Percentiles rank a stretch among this genome's conserved stretches.
phyloP scores from a whole-genome alignment of 768 basidiomycete species.

The Phaeotremella fagi region DNA sequence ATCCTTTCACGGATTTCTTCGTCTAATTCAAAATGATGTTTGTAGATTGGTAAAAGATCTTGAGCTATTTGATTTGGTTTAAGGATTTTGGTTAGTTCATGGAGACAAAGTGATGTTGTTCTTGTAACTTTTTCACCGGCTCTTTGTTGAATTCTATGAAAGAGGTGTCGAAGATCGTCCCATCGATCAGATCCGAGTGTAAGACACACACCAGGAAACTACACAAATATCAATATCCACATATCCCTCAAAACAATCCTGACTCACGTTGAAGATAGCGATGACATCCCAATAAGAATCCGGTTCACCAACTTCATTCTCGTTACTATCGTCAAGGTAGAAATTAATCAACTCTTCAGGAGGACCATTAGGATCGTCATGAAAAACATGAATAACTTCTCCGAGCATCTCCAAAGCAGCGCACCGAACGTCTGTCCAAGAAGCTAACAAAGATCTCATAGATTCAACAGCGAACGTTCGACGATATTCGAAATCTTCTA shows the following conservation, averaged over 20 bases:
- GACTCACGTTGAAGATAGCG: constrained; percentile 48
- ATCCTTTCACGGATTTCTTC: constrained; percentile 71
- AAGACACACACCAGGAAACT: constrained; percentile 83
- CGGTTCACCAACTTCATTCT: constrained; percentile 6
- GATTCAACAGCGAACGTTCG: constrained; percentile 64
- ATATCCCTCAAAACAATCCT: not conserved
- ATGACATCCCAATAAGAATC: constrained; percentile 45
- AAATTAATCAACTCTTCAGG: constrained; percentile 69
- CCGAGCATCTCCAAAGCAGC: constrained; percentile 82
- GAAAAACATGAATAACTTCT: constrained; percentile 80
- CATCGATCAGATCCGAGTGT: constrained; percentile 74
- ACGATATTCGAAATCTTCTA: constrained; percentile 57
- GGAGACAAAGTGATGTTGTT: constrained; percentile 80
- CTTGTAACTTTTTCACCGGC: constrained; percentile 62
- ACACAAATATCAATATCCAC: constrained; percentile 32
- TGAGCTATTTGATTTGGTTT: constrained; percentile 62
- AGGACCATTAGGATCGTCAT: constrained; percentile 57
- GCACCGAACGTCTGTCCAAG: constrained; percentile 58
- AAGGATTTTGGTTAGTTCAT: constrained; percentile 81
- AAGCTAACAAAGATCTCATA: constrained; percentile 54
- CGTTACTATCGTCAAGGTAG: constrained; percentile 59
- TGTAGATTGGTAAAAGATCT: constrained; percentile 70
- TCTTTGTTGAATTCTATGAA: constrained; percentile 62
- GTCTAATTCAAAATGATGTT: constrained; percentile 53
- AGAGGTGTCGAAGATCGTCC: constrained; percentile 63